A percentile compares a stretch with the other conserved stretches of the same genome.
Evolutionary conservation across 345 rosid species (phyloP).

Genomic region (Streptanthus diversifolius): DNA sequence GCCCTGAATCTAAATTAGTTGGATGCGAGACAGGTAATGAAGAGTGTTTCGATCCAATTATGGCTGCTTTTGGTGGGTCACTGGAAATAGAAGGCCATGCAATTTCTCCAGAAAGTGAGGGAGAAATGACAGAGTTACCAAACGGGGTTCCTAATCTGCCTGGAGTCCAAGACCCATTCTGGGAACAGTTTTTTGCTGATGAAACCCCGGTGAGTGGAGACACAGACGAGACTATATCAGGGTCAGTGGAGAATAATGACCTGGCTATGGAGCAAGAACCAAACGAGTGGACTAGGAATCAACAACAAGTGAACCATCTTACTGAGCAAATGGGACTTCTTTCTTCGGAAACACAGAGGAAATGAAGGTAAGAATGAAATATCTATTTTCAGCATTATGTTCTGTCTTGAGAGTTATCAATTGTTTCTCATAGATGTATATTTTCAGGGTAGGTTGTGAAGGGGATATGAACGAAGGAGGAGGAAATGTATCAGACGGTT

Average conservation of each 20-base stretch:
- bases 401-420: neutral
- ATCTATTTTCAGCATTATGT: neutral
- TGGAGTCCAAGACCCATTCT: conserved; percentile 51
- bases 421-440: conserved; percentile 11
- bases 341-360: conserved; percentile 40
- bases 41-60: conserved; percentile 44
- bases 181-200: conserved; percentile 61
- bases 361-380: conserved; percentile 29
- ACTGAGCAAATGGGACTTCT: conserved; percentile 76
- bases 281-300: conserved; percentile 40
- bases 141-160: conserved; percentile 58
- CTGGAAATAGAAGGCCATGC: conserved; percentile 36
- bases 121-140: conserved; percentile 41
- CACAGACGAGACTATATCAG: conserved; percentile 47
- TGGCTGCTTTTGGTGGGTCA: conserved; percentile 39
- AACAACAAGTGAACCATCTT: conserved; percentile 54
- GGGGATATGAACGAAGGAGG: neutral
- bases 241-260: conserved; percentile 38
- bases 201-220: conserved; percentile 50
- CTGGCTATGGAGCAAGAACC: conserved; percentile 34
- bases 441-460: conserved; percentile 1
- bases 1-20: conserved; percentile 43
- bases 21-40: conserved; percentile 39
- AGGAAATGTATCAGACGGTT: neutral
- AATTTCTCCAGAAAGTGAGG: conserved; percentile 43